Evolutionary conservation across 805 yeast species (phyloP).

Genomic region (Candida easanensis): DNA sequence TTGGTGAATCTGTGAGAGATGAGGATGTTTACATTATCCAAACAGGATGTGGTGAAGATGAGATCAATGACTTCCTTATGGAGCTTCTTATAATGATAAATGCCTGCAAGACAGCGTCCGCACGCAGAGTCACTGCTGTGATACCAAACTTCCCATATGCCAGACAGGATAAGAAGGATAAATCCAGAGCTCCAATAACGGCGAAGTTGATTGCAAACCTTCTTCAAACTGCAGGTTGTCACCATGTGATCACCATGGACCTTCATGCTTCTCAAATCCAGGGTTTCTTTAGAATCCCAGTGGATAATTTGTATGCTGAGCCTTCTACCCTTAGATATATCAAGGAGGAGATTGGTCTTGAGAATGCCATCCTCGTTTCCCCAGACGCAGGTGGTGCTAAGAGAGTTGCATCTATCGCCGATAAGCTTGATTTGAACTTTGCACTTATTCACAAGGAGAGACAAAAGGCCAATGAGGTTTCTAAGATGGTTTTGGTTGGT

Average conservation of each 20-base stretch:
- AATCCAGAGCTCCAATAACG: conserved; percentile 93
- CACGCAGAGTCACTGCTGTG: conserved; percentile 89
- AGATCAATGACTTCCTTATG: conserved; percentile 79
- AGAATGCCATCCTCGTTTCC: conserved; percentile 75
- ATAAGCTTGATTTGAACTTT: conserved; percentile 84
- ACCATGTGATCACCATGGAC: conserved; percentile 95
- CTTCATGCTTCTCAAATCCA: conserved; percentile 97
- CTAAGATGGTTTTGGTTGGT: conserved; percentile 94
- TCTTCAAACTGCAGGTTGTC: conserved; percentile 90
- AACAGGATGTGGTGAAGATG: conserved; percentile 75
- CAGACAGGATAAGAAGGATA: conserved; percentile 95
- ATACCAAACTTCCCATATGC: conserved; percentile 97
- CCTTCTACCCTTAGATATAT: conserved; percentile 86
- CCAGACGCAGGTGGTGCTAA: conserved; percentile 99
- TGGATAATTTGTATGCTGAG: conserved; percentile 93
- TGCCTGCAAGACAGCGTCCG: conserved; percentile 95
- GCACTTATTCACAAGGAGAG: conserved; percentile 97
- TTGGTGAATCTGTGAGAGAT: conserved; percentile 86
- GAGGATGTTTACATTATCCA: conserved; percentile 86
- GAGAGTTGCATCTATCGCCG: conserved; percentile 93
- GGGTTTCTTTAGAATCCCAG: conserved; percentile 94
- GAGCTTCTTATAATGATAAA: conserved; percentile 87
- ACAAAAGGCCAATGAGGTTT: conserved; percentile 91
- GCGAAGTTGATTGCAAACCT: conserved; percentile 92
- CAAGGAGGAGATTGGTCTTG: conserved; percentile 54